A percentile compares a stretch with the other conserved stretches of the same genome.
These are phyloP conservation scores for Colletotrichum sp. DNA, from an alignment of 2,329 filamentous ascomycete species.

Conservation along the genomic window DNA sequence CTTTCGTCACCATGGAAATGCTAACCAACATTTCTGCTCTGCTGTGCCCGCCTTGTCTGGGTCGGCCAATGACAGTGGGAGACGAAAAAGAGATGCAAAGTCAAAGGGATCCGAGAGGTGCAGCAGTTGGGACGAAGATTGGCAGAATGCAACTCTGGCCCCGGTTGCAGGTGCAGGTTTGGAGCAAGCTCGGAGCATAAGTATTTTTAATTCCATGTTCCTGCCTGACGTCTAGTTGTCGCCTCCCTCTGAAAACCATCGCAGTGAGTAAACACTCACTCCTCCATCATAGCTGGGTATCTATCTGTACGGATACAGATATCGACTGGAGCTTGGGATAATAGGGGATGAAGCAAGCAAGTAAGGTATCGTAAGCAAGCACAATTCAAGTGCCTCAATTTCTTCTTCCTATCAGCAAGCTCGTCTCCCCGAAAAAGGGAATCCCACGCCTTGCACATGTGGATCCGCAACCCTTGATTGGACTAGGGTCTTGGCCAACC, in stretches of 20 bases:
- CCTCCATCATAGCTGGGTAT: too few relatives aligned
- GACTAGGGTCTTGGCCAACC: slow-evolving; percentile 1
- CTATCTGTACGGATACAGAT: background rate
- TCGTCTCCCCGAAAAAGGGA: slow-evolving; percentile 14
- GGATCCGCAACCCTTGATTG: background rate
- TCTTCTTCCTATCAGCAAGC: slow-evolving; percentile 15
- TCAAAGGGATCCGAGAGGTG: background rate
- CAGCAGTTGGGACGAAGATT: slow-evolving; percentile 5
- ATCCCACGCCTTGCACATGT: slow-evolving; percentile 9
- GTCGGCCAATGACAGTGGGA: background rate
- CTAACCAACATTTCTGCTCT: background rate
- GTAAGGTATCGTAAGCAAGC: background rate
- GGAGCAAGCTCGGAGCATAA: background rate
- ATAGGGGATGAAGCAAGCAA: background rate
- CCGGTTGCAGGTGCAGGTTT: background rate
- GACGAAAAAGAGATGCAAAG: background rate
- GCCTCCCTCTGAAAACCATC: background rate
- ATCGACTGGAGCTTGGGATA: background rate
- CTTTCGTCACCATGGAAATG: background rate
- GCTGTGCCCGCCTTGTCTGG: background rate
- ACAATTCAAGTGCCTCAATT: background rate
- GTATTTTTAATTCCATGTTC: background rate
- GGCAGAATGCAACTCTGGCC: slow-evolving; percentile 7
- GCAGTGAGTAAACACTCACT: background rate
- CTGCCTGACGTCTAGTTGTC: background rate